A percentile compares a stretch with the other conserved stretches of the same genome.
Evolutionary conservation across 257 asterid species (phyloP).

Genomic region (Solanum virginianum): DNA sequence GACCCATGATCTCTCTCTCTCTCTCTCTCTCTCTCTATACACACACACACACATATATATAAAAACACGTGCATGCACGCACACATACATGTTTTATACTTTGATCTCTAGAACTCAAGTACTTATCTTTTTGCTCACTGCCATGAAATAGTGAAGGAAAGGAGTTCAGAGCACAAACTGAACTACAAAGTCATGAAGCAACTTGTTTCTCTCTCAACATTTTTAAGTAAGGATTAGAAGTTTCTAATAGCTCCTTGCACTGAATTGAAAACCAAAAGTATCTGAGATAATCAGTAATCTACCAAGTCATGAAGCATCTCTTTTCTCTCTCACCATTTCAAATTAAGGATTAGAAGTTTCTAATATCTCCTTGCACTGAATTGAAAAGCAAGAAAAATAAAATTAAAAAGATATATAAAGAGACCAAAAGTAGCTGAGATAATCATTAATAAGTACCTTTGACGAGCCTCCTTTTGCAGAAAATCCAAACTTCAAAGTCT

Average conservation of each 20-base stretch:
- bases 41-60: not conserved
- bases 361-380: not conserved
- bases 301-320: not conserved
- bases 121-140: not conserved
- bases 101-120: not conserved
- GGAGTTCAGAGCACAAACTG: not conserved
- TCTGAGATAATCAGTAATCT: not conserved
- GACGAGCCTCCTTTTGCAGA: slow-evolving; percentile 53
- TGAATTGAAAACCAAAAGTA: not conserved
- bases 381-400: not conserved
- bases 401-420: not conserved
- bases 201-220: not conserved
- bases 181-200: not conserved
- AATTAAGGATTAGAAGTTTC: not conserved
- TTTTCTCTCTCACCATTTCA: not conserved
- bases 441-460: slow-evolving; percentile 32
- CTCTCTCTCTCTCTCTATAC: not conserved
- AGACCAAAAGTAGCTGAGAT: not conserved
- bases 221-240: not conserved
- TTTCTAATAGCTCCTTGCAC: not conserved
- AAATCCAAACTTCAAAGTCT: slow-evolving; percentile 80
- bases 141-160: not conserved
- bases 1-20: not conserved
- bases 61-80: not conserved
- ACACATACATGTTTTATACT: not conserved